Evolutionary conservation across 2,329 filamentous ascomycete species (phyloP).

Genomic region (Beauveria sp.): DNA sequence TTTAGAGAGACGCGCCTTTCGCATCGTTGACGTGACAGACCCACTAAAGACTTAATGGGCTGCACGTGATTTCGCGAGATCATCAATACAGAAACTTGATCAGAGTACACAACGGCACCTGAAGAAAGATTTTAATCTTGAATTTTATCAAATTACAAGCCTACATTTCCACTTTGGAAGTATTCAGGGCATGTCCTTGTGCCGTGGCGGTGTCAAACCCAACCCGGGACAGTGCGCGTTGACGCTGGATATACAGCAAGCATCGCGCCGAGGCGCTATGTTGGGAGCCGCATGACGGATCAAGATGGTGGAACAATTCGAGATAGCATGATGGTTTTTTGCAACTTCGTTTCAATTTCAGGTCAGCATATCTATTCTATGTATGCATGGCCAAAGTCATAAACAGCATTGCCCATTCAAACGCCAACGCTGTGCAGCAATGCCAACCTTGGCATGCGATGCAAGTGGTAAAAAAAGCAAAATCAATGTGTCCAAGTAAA

Average conservation of each 20-base stretch:
- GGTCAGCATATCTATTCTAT: not conserved
- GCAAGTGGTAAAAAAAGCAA: conserved; percentile 11
- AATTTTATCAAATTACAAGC: not conserved
- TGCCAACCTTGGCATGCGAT: not conserved
- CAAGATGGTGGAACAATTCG: not conserved
- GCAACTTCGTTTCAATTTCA: not conserved
- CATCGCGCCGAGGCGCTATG: not conserved
- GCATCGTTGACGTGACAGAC: conserved; percentile 11
- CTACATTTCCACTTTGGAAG: too few relatives aligned
- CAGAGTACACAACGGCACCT: too few relatives aligned
- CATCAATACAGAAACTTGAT: not conserved
- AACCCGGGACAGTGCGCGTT: not conserved
- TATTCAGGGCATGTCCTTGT: not conserved
- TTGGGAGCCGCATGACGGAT: not conserved
- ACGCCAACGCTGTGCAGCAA: conserved; percentile 29
- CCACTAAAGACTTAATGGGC: conserved; percentile 3
- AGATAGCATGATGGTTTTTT: not conserved
- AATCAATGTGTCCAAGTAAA: conserved; percentile 2
- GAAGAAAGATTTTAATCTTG: too few relatives aligned
- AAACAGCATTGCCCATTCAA: conserved; percentile 11
- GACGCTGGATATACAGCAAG: not conserved
- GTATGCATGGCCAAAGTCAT: not conserved
- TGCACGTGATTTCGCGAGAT: conserved; percentile 8
- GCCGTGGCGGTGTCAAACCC: not conserved
- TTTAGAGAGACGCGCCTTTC: conserved; percentile 12